A percentile compares a stretch with the other conserved stretches of the same genome.
Evolutionary conservation across 495 filamentous ascomycete species (phyloP).

Genomic region (Aspergillus baeticus): DNA sequence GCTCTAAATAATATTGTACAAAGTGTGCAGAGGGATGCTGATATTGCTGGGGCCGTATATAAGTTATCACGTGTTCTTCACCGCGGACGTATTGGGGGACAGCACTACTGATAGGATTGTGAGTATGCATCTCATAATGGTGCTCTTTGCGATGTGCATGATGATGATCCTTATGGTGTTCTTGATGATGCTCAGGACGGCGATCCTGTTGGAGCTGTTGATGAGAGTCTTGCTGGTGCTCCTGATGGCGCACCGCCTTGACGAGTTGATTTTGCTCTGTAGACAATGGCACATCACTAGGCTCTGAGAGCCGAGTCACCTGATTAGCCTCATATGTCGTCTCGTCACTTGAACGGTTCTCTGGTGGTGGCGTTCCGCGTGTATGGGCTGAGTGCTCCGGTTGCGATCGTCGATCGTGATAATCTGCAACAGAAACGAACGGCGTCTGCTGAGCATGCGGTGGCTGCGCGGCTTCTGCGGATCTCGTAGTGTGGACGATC

Average conservation of each 20-base stretch:
- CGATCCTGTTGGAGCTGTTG: too few relatives aligned
- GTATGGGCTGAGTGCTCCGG: not conserved
- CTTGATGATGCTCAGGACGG: too few relatives aligned
- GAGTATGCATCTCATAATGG: slow-evolving; percentile 4
- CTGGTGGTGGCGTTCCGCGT: not conserved
- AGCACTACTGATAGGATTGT: slow-evolving; percentile 31
- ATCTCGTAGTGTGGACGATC: not conserved
- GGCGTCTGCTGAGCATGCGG: not conserved
- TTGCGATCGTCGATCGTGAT: not conserved
- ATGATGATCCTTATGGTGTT: too few relatives aligned
- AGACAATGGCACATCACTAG: not conserved
- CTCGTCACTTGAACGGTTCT: not conserved
- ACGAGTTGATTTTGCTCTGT: not conserved
- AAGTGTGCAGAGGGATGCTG: slow-evolving; percentile 7
- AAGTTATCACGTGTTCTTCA: slow-evolving; percentile 41
- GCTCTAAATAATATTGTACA: slow-evolving; percentile 9
- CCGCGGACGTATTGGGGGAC: slow-evolving; percentile 48
- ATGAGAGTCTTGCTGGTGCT: too few relatives aligned
- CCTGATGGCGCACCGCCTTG: too few relatives aligned
- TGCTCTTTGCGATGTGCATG: not conserved
- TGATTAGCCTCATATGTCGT: not conserved
- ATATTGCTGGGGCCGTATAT: slow-evolving; percentile 24
- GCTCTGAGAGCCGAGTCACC: not conserved
- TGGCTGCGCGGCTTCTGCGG: not conserved
- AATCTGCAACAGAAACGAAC: not conserved